Base-by-base conservation (phyloP, 176 grass and related monocot species). In the Thalia dealbata region DNA sequence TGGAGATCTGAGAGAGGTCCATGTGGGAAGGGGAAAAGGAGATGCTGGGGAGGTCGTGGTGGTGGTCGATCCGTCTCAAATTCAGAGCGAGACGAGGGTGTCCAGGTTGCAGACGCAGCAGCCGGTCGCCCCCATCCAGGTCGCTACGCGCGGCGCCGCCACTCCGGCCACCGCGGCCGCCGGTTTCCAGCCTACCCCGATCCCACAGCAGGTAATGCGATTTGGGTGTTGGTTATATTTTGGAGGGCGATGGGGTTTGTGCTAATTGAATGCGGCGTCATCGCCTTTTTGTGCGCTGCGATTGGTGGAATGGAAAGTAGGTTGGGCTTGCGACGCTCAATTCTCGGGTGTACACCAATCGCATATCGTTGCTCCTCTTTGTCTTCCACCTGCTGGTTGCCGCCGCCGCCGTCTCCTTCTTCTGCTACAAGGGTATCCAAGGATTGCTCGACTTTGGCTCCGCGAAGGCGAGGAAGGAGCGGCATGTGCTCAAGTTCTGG, bases 291-390 rank as follows among this genome's bases (percentile, higher is more conserved):
- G 22, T 50, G 16, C 43, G 16, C 4, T 48, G 27, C 2, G 9
- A n/a, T 21, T 67, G 62, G 42, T 80, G 29, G 67, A 70, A 50
- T 29, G 64, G 7, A 23, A 23, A 62, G 72, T 64, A 91, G 91
- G 80, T 67, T 0, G 42, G 73, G 3, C 75, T 77, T 27, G 65
- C 82, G 19, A 79, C 87, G 70, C 79, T 99, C 7, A 99, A 93
- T 64, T 99, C 95, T 0, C 82, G 82, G 69, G 67, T 63, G 60
- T 93, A 99, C 77, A 99, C 95, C 29, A 99, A 99, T 38, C 75
- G 79, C 52, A 81, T 99, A 50, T 75, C 90, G 55, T 71, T 93
- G 46, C 79, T 82, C 43, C n/a, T 99, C 19, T 99, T 99, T 90
- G 78, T 91, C 12, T 56, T 99, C 27, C 95, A 99, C 81, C 86